Evolutionary conservation across 352 stramenopile species (phyloP), one percentile per base, ranked within the genome.

Genomic region (Phytophthora brassicae): DNA sequence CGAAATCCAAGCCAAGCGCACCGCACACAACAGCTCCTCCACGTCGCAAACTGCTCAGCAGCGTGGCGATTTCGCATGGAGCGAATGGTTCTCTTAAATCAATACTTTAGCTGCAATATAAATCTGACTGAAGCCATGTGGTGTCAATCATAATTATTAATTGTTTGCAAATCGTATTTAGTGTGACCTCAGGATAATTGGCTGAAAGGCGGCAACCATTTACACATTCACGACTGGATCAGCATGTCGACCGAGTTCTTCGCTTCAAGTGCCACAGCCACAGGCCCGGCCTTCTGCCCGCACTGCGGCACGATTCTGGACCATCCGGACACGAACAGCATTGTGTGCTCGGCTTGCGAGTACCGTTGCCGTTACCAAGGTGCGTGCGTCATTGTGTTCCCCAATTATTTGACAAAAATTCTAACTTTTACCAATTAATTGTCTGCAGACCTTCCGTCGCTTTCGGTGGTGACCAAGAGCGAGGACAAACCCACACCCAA

Each of bases 251-350:
- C 64, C 20, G 73, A 86, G 50, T 92, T 92, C 80, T 92, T 90
- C 66, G 77, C 82, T 48, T 82, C 77, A 33, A 77, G 70, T 53
- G 62, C 77, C 26, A 66, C 51, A 16, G 72, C 77, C 26, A 90
- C 81, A 5, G 86, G 86, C 23, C 86, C 86, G 8, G 82, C 88
- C 54, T 96, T 96, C 70, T 96, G 88, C 53, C 84, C 86, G 54
- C 79, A 93, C 68, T 96, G 88, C 69, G 87, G 87, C 62, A 92
- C 79, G 31, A 95, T 96, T 66, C 68, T 96, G 35, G 84, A 95
- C 66, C 82, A 93, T 47, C 87, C 86, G 12, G 86, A 94, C 55
- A 94, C 77, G 24, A 92, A 94, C 74, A 89, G 82, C 64, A 93
- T 96, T 38, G 85, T 92, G 38, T 96, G 88, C 72, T 90, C 79